phyloP scores from a whole-genome alignment of 139 green algal species.

The Chlamydomonas schloesseri region DNA sequence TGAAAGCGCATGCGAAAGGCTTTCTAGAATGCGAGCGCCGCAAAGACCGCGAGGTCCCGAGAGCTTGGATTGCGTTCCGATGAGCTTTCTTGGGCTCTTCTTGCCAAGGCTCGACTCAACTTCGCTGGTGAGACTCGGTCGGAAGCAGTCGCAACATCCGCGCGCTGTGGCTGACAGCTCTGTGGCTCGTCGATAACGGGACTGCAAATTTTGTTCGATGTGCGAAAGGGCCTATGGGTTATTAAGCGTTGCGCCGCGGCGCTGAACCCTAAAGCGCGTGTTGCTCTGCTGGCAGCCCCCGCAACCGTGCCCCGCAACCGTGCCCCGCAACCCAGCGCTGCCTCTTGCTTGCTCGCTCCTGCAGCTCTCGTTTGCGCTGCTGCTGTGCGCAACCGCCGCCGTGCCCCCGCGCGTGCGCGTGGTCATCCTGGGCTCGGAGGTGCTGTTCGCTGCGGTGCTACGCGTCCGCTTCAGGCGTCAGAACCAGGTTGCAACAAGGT shows the following conservation, averaged over 20 bases:
- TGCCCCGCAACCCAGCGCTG: neutral
- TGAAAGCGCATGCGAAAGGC: too few species aligned
- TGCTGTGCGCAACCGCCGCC: neutral
- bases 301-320: neutral
- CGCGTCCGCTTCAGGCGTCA: neutral
- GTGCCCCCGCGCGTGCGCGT: neutral
- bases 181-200: too few species aligned
- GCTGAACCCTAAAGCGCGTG: neutral
- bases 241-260: neutral
- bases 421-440: neutral
- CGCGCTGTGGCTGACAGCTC: neutral
- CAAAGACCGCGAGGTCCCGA: too few species aligned
- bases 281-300: too few species aligned
- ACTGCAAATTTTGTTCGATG: too few species aligned
- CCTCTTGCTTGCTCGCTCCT: neutral
- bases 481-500: neutral
- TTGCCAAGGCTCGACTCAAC: neutral
- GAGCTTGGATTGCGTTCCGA: too few species aligned
- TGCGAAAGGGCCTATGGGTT: too few species aligned
- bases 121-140: neutral
- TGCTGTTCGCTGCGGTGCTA: constrained; percentile 8
- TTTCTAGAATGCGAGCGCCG: too few species aligned
- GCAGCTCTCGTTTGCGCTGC: neutral
- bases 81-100: too few species aligned
- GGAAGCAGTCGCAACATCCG: too few species aligned